phyloP scores from a whole-genome alignment of 106 monocot species.

The Acorus gramineus region DNA sequence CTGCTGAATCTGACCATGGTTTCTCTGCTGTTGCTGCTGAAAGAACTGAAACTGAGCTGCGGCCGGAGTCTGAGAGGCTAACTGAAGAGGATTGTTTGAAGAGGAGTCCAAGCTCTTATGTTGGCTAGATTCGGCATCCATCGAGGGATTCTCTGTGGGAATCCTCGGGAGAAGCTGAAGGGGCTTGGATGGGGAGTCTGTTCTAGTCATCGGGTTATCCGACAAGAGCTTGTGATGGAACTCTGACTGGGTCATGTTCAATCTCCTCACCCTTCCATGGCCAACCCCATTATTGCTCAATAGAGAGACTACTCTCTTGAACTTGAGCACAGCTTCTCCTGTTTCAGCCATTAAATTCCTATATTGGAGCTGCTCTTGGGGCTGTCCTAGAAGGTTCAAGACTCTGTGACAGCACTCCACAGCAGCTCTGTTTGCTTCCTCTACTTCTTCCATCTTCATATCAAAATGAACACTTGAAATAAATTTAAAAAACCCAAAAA shows the following conservation, averaged over 20 bases:
- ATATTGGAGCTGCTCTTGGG: constrained; percentile 36
- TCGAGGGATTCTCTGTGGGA: too few species aligned
- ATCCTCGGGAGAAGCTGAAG: constrained; percentile 11
- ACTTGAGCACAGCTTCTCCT: constrained; percentile 51
- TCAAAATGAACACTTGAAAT: constrained; percentile 1
- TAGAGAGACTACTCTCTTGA: constrained; percentile 55
- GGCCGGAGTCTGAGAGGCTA: not conserved
- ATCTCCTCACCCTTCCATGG: too few species aligned
- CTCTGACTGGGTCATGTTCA: too few species aligned
- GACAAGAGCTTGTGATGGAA: too few species aligned
- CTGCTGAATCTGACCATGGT: not conserved
- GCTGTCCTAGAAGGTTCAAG: constrained; percentile 46
- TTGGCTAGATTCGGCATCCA: not conserved
- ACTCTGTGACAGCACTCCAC: constrained; percentile 66
- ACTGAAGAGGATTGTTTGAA: not conserved
- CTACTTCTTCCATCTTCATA: constrained; percentile 62
- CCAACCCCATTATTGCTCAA: constrained; percentile 24
- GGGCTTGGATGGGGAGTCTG: too few species aligned
- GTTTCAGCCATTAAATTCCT: constrained; percentile 36
- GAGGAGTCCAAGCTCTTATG: not conserved
- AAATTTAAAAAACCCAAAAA: constrained; percentile 14
- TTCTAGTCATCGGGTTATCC: too few species aligned
- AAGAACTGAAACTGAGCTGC: not conserved
- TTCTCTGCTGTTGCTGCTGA: not conserved
- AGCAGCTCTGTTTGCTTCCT: constrained; percentile 62